Base-by-base conservation (phyloP, 208 protist species). In the Acanthamoeba culbertsoni region DNA sequence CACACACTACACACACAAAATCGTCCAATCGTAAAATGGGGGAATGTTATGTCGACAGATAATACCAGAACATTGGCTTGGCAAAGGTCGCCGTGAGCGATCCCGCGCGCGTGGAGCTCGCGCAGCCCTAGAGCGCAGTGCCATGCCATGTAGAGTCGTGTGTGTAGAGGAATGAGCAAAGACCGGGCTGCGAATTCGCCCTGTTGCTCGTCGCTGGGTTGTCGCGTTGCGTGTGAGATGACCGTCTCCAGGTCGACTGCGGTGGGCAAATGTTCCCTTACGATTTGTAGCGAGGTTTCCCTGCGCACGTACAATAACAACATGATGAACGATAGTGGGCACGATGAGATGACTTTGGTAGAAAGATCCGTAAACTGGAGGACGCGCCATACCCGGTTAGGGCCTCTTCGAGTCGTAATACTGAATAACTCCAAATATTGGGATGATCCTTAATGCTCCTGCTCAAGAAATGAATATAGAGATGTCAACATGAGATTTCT, bases 121-220 rank as follows among this genome's bases (percentile, higher is more conserved):
- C 82, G n/a, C 37, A 90, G 23, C 42, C 35, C 82, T 16, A 71
- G 48, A 51, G 82, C 82, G 55, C 45, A 62, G 35, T 90, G 31
- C 48, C 82, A 90, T 16, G 82, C 82, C 1, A 90, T 90, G 82
- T 71, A 90, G 10, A 90, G 51, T 3, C 82, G 82, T 14, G 82
- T 90, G 51, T 71, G 55, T 1, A 90, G 82, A 2, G 82, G 82
- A 1, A 90, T 77, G 35, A n/a, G n/a, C n/a, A n/a, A n/a, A n/a
- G n/a, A n/a, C n/a, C 45, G 65, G 35, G 35, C 16, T 28, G 40
- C 65, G 37, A 37, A 20, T 8, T 37, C 33, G 65, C 45, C 40
- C 65, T 37, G 40, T 43, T 28, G 26, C 65, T 77, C 57, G 57
- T 65, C 57, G 40, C 45, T 37, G 0, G 33, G 23, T 28, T 37